Evolutionary conservation across 1,284 basidiomycete species (phyloP).

Genomic region (Rhizopogon hawkerae): DNA sequence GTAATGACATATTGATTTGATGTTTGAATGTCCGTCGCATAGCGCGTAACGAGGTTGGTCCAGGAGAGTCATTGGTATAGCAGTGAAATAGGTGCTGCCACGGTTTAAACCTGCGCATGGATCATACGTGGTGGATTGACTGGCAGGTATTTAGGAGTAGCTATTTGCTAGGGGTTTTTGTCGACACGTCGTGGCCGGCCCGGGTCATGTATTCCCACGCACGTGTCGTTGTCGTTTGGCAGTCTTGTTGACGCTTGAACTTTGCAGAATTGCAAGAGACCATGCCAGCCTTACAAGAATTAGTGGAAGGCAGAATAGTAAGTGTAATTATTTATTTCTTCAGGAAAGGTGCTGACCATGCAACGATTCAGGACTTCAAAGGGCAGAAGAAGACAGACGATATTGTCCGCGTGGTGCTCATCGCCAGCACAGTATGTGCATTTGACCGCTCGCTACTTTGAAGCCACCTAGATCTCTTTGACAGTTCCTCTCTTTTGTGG

Average conservation of each 20-base stretch:
- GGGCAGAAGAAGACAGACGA: slow-evolving; percentile 58
- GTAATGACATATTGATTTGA: too few relatives aligned
- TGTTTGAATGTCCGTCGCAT: too few relatives aligned
- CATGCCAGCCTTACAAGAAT: slow-evolving; percentile 27
- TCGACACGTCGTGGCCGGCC: too few relatives aligned
- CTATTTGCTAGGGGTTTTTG: too few relatives aligned
- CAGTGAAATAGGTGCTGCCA: too few relatives aligned
- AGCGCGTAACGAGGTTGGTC: too few relatives aligned
- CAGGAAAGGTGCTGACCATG: slow-evolving; percentile 5
- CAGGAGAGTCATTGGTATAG: too few relatives aligned
- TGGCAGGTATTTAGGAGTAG: too few relatives aligned
- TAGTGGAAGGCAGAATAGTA: slow-evolving; percentile 50
- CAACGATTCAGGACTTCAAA: slow-evolving; percentile 55
- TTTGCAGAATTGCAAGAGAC: neutral
- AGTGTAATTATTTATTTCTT: slow-evolving; percentile 12
- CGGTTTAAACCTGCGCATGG: too few relatives aligned
- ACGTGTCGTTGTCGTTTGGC: neutral
- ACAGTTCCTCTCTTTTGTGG: slow-evolving; percentile 55
- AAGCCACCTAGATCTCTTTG: neutral
- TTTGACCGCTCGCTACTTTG: neutral
- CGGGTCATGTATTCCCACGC: neutral
- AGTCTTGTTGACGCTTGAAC: neutral
- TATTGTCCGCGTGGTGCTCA: slow-evolving; percentile 39
- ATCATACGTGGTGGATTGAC: too few relatives aligned
- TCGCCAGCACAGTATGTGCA: slow-evolving; percentile 34